Evolutionary conservation across 2,329 filamentous ascomycete genomes (phyloP).

Genomic region (Pyricularia grisea): DNA sequence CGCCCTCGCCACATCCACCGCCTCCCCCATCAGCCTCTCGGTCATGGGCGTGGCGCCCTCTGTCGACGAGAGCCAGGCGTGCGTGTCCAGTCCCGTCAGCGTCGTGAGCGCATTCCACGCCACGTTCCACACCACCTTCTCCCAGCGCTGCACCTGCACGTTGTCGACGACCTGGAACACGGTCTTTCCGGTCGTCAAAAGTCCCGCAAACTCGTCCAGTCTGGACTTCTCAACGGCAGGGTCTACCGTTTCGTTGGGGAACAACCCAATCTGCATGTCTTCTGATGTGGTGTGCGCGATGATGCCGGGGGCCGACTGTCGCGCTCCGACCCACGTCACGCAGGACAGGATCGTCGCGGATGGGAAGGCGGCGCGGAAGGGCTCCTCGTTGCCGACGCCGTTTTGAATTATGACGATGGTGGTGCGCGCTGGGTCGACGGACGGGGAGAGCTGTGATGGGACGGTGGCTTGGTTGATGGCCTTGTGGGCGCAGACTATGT

Average conservation of each 20-base stretch:
- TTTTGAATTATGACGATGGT: constrained; percentile 53
- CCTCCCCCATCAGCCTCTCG: constrained; percentile 38
- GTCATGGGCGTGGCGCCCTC: constrained; percentile 35
- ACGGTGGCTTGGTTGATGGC: constrained; percentile 32
- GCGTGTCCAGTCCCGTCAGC: constrained; percentile 41
- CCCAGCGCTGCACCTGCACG: constrained; percentile 48
- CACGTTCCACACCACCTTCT: constrained; percentile 51
- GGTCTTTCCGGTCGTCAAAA: constrained; percentile 32
- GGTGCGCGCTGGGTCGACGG: constrained; percentile 29
- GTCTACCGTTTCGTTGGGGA: constrained; percentile 20
- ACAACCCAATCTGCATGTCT: constrained; percentile 45
- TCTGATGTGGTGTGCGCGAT: constrained; percentile 42
- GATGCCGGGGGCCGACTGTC: constrained; percentile 36
- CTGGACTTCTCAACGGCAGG: constrained; percentile 21
- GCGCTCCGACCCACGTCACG: constrained; percentile 45
- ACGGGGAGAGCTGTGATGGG: constrained; percentile 21
- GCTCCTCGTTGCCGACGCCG: constrained; percentile 49
- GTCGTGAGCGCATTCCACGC: constrained; percentile 53
- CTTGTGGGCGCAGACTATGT: constrained; percentile 47
- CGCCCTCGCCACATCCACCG: constrained; percentile 46
- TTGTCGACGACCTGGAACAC: constrained; percentile 38
- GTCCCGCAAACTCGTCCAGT: constrained; percentile 27
- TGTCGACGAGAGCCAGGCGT: constrained; percentile 35
- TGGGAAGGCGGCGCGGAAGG: constrained; percentile 39
- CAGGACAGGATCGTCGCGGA: constrained; percentile 42